These are phyloP conservation scores for Alternaria consortialis DNA, from an alignment of 2,329 filamentous ascomycete genomes.

Conservation along the genomic window DNA sequence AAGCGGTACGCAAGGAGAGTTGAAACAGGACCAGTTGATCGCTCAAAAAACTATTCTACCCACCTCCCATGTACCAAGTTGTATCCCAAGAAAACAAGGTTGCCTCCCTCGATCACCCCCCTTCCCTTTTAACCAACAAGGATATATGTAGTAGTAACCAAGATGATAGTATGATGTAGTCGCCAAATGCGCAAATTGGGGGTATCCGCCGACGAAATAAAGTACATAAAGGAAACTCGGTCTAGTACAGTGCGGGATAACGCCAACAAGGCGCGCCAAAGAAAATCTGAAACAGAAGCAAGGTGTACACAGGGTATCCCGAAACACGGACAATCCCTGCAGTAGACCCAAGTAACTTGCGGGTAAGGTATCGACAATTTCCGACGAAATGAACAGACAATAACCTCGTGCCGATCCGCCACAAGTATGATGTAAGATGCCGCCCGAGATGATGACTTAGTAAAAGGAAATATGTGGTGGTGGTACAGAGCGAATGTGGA, in stretches of 20 bases:
- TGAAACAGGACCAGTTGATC: slow-evolving; percentile 19
- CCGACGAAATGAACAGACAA: slow-evolving; percentile 24
- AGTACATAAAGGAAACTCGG: slow-evolving; percentile 36
- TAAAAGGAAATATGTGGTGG: slow-evolving; percentile 31
- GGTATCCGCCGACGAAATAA: slow-evolving; percentile 46
- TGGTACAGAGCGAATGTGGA: slow-evolving; percentile 35
- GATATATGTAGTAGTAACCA: slow-evolving; percentile 16
- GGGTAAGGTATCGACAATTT: slow-evolving; percentile 25
- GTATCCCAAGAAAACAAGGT: slow-evolving; percentile 16
- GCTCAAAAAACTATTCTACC: slow-evolving; percentile 28
- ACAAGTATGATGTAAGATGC: slow-evolving; percentile 33
- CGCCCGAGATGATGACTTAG: slow-evolving; percentile 33
- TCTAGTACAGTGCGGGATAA: slow-evolving; percentile 46
- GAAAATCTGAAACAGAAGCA: slow-evolving; percentile 26
- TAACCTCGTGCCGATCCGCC: slow-evolving; percentile 19
- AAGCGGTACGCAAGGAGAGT: slow-evolving; percentile 11
- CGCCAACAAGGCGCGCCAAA: slow-evolving; percentile 21
- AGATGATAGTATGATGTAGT: slow-evolving; percentile 29
- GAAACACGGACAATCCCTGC: slow-evolving; percentile 14
- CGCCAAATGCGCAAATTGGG: slow-evolving; percentile 47
- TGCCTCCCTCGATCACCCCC: slow-evolving; percentile 10
- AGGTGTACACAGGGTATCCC: slow-evolving; percentile 17
- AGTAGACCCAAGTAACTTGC: slow-evolving; percentile 8
- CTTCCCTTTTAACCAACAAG: slow-evolving; percentile 27
- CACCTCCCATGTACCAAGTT: slow-evolving; percentile 18